Evolutionary conservation across 768 basidiomycete species (phyloP).

Genomic region (Xerocomellus chrysenteron): DNA sequence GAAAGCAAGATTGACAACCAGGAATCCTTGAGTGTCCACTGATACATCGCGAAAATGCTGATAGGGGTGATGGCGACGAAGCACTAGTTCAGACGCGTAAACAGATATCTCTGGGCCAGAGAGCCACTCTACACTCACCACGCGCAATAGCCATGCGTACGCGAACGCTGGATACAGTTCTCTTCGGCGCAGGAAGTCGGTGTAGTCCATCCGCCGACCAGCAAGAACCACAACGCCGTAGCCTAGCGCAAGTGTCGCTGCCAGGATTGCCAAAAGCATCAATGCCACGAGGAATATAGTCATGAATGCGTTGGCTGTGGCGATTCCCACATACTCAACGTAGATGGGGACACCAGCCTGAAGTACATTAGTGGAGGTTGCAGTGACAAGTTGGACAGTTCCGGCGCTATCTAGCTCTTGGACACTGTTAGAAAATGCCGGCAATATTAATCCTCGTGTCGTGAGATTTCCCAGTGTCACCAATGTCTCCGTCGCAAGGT

Average conservation of each 20-base stretch:
- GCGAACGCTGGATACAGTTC: conserved; percentile 46
- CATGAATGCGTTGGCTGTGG: conserved; percentile 87
- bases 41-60: conserved; percentile 77
- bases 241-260: conserved; percentile 50
- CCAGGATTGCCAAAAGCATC: conserved; percentile 61
- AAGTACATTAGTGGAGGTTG: conserved; percentile 61
- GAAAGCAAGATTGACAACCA: conserved; percentile 84
- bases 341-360: conserved; percentile 83
- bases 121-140: conserved; percentile 47
- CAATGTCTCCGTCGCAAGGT: conserved; percentile 8
- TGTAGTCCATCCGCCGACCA: conserved; percentile 20
- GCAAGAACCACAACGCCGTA: conserved; percentile 43
- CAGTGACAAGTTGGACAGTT: conserved; percentile 65
- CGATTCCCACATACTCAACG: conserved; percentile 72
- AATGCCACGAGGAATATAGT: conserved; percentile 78
- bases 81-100: conserved; percentile 38
- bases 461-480: conserved; percentile 10
- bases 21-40: conserved; percentile 89
- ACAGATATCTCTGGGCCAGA: background rate
- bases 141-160: conserved; percentile 60
- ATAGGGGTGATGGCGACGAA: conserved; percentile 69
- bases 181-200: conserved; percentile 19
- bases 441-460: conserved; percentile 1
- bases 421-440: conserved; percentile 14
- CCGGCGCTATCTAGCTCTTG: conserved; percentile 26